A percentile compares a stretch with the other conserved stretches of the same genome.
These are phyloP conservation scores for Phytophthora meadii DNA, from an alignment of 352 stramenopile genomes.

Conservation along the genomic window DNA sequence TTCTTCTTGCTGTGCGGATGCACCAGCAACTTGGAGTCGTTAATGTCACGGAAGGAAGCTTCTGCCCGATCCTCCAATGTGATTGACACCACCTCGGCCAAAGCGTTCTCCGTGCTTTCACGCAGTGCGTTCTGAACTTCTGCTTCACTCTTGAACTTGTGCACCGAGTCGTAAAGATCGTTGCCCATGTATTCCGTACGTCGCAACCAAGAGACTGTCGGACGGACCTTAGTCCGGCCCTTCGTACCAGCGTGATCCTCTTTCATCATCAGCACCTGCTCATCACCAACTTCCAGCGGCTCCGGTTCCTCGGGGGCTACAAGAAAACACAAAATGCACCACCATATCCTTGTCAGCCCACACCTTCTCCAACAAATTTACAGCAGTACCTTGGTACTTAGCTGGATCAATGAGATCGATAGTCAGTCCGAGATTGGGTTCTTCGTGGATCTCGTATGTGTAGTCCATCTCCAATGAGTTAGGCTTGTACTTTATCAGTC, in stretches of 20 bases:
- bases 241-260: constrained; percentile 55
- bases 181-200: constrained; percentile 89
- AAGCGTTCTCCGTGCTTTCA: constrained; percentile 81
- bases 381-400: constrained; percentile 76
- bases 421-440: constrained; percentile 75
- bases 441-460: constrained; percentile 86
- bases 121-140: constrained; percentile 85
- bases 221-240: constrained; percentile 69
- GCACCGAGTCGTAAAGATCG: constrained; percentile 84
- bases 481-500: constrained; percentile 89
- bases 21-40: constrained; percentile 66
- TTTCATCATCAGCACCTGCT: constrained; percentile 85
- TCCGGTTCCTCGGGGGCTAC: constrained; percentile 56
- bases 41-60: constrained; percentile 80
- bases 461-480: constrained; percentile 88
- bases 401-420: constrained; percentile 88
- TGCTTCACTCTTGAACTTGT: constrained; percentile 90
- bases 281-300: constrained; percentile 73
- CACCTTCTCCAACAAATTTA: neutral
- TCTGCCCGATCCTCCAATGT: constrained; percentile 83
- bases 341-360: constrained; percentile 2
- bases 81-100: constrained; percentile 75
- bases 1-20: constrained; percentile 87
- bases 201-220: constrained; percentile 81
- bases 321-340: constrained; percentile 14